Percentiles rank a stretch among this genome's conserved stretches.
phyloP scores from a whole-genome alignment of 164 flowering plant genomes.

The Buxus sempervirens region DNA sequence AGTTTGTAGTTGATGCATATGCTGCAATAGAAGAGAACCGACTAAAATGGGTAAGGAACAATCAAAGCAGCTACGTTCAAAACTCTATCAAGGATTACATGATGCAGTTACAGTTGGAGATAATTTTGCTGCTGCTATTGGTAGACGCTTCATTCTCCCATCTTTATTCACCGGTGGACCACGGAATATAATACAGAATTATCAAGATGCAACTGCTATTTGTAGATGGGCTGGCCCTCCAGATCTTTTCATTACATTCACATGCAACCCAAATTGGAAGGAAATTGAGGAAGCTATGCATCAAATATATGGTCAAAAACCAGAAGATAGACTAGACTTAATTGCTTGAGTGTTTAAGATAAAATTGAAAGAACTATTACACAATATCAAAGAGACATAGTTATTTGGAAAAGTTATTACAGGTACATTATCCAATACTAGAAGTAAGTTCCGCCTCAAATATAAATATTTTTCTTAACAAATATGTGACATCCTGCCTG shows the following conservation, averaged over 20 bases:
- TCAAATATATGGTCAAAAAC: neutral
- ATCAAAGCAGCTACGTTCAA: constrained; percentile 11
- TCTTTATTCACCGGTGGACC: constrained; percentile 11
- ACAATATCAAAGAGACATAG: neutral
- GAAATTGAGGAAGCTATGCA: neutral
- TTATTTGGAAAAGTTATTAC: neutral
- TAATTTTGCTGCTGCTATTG: neutral
- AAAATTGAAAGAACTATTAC: neutral
- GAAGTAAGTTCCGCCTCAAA: no score
- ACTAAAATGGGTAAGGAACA: neutral
- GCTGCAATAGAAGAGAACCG: constrained; percentile 1
- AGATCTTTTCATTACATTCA: constrained; percentile 11
- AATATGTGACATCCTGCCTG: no score
- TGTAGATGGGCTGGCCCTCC: constrained; percentile 10
- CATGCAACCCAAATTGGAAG: neutral
- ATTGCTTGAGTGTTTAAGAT: neutral
- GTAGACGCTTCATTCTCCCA: constrained; percentile 3
- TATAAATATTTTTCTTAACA: no score
- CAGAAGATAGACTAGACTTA: neutral
- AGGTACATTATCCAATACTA: neutral
- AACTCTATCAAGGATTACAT: neutral
- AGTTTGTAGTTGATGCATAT: constrained; percentile 17
- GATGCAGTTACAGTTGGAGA: neutral
- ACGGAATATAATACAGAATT: constrained; percentile 14
- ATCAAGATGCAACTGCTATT: constrained; percentile 22